Conservation (phyloP, 73 alveolate genomes). For the Breviolum minutum region DNA sequence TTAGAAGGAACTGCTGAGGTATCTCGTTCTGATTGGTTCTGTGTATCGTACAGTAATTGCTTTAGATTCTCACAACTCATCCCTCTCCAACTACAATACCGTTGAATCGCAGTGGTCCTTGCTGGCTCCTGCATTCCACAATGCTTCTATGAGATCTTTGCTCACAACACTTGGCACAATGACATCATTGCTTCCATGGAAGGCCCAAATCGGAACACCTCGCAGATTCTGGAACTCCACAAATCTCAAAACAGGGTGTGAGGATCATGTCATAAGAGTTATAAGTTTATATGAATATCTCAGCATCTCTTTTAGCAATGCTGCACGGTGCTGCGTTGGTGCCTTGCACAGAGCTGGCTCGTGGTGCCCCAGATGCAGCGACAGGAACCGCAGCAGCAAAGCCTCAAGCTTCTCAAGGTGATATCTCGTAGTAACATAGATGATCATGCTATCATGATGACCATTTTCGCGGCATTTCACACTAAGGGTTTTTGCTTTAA, state of each 20-base stretch:
- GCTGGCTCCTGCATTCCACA: slow-evolving; percentile 45
- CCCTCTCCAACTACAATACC: neutral
- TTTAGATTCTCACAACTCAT: neutral
- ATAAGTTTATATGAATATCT: neutral
- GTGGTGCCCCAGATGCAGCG: slow-evolving; percentile 49
- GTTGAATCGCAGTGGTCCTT: neutral
- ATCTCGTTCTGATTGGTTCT: no score
- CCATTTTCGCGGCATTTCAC: no score
- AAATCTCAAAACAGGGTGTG: neutral
- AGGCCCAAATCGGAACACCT: slow-evolving; percentile 84
- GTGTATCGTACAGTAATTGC: no score
- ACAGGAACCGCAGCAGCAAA: slow-evolving; percentile 83
- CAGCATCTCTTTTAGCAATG: no score
- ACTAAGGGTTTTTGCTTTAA: no score
- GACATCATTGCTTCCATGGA: slow-evolving; percentile 65
- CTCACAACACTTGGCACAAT: slow-evolving; percentile 62
- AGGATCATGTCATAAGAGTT: neutral
- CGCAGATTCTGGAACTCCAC: neutral
- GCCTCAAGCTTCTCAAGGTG: neutral
- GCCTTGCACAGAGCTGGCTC: neutral
- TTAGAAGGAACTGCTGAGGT: neutral
- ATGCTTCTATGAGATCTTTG: slow-evolving; percentile 45
- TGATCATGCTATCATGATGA: no score
- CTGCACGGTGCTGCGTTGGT: no score
- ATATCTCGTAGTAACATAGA: neutral